Percentiles rank a stretch among this genome's conserved stretches.
Evolutionary conservation across 2,329 filamentous ascomycete species (phyloP).

Genomic region (Amesomyces nigricolor): DNA sequence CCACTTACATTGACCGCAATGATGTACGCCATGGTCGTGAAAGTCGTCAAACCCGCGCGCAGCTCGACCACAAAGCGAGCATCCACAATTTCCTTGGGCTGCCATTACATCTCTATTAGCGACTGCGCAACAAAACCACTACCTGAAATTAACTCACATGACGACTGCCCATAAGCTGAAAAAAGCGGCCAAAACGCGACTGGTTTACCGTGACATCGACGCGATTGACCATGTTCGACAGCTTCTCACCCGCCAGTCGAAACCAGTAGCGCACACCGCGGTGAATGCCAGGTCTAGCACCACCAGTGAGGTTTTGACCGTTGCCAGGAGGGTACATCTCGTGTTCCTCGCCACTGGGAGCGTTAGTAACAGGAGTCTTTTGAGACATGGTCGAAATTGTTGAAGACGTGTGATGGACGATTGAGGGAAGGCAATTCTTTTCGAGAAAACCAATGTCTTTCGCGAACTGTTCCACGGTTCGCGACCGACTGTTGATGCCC

Average conservation of each 20-base stretch:
- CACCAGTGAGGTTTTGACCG: not conserved
- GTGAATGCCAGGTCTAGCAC: too few species aligned
- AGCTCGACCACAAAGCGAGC: slow-evolving; percentile 72
- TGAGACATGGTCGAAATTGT: not conserved
- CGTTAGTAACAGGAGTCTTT: not conserved
- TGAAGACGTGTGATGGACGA: not conserved
- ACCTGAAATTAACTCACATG: slow-evolving; percentile 48
- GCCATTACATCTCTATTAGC: not conserved
- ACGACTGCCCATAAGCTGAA: slow-evolving; percentile 61
- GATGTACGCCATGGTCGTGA: slow-evolving; percentile 79
- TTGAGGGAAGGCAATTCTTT: not conserved
- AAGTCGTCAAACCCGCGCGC: slow-evolving; percentile 73
- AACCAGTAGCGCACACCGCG: not conserved
- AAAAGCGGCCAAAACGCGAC: slow-evolving; percentile 51
- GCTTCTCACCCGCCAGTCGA: not conserved
- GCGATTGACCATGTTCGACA: not conserved
- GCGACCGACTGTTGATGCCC: too few species aligned
- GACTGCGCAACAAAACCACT: not conserved
- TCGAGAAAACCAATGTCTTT: too few species aligned
- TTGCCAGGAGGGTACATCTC: slow-evolving; percentile 11
- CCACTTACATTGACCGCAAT: slow-evolving; percentile 61
- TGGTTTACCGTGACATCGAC: slow-evolving; percentile 7
- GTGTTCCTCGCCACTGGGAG: slow-evolving; percentile 12
- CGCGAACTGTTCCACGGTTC: too few species aligned
- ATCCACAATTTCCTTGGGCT: slow-evolving; percentile 58